Evolutionary conservation across 2,329 filamentous ascomycete species (phyloP), one percentile per base, ranked within the genome.

Genomic region (Mycosphaerella arachidis): DNA sequence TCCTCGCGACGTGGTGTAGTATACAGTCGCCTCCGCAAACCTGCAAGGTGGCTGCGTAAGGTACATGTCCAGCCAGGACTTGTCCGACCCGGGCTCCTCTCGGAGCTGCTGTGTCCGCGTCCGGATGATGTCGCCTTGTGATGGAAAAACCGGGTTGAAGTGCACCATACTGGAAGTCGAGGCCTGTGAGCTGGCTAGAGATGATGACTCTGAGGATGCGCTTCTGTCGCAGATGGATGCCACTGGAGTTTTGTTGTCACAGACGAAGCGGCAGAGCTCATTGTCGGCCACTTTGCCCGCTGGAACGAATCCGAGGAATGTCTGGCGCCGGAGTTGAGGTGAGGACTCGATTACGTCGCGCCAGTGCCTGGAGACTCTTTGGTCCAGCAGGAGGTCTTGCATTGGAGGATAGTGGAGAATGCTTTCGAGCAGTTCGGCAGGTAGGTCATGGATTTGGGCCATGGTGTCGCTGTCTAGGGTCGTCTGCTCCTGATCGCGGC

Each of bases 61-160:
- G 43, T 48, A 64, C 62, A 66, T 64, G 31, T 64, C 50, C 8
- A 61, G 27, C 62, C 63, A 66, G 16, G 63, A 64, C 9, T 56
- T 50, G n/a, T 2, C 1, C 12, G 54, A 58, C 9, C 53, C 37
- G 9, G 53, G 40, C 13, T 56, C 48, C 24, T 24, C 55, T 5
- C 59, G 55, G 30, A 64, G 62, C 29, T 62, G 62, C 27, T 27
- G 43, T 13, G 59, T 61, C 6, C 52, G 55, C 30, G 56, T 57
- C 3, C 63, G 57, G n/a, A 66, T 55, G 12, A 53, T 53, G 30
- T 57, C 31, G 16, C 54, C 55, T 10, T 58, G 46, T 2, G 51
- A 62, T 3, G 55, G 59, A 35, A 64, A 66, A 13, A 61, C 20
- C 9, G 59, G 61, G 30, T 64, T 62, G 57, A 63, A 60, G 7